Evolutionary conservation across 192 early-diverging fungal genomes (phyloP).

Genomic region (Radiomyces spectabilis): DNA sequence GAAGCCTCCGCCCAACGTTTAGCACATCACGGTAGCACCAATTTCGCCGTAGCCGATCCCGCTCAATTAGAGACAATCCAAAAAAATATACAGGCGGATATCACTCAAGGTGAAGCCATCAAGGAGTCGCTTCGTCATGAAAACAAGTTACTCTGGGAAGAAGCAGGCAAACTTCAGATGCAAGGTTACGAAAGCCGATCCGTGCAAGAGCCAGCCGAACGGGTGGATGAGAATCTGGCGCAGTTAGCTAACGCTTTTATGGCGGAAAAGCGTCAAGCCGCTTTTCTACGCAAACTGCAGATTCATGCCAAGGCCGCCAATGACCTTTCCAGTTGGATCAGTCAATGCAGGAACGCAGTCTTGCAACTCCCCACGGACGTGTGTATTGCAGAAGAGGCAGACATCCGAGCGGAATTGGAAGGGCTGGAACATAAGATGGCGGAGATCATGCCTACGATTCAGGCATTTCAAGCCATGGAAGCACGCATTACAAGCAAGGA

Average conservation of each 20-base stretch:
- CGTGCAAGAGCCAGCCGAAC: not conserved
- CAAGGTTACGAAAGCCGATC: not conserved
- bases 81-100: not conserved
- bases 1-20: not conserved
- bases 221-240: not conserved
- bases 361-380: conserved; percentile 13
- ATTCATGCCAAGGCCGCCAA: conserved; percentile 18
- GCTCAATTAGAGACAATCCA: not conserved
- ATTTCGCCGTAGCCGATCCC: not conserved
- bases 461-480: too few relatives aligned
- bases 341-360: conserved; percentile 12
- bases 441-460: conserved; percentile 15
- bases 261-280: conserved; percentile 14
- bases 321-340: conserved; percentile 19
- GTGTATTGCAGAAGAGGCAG: conserved; percentile 15
- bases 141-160: not conserved
- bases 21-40: not conserved
- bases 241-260: conserved; percentile 2
- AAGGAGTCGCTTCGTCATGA: not conserved
- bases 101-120: not conserved
- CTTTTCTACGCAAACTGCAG: conserved; percentile 13
- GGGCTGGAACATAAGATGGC: conserved; percentile 10
- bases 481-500: too few relatives aligned
- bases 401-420: conserved; percentile 10
- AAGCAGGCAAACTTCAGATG: not conserved